phyloP scores from a whole-genome alignment of 106 monocot genomes.

The Acorus calamus region DNA sequence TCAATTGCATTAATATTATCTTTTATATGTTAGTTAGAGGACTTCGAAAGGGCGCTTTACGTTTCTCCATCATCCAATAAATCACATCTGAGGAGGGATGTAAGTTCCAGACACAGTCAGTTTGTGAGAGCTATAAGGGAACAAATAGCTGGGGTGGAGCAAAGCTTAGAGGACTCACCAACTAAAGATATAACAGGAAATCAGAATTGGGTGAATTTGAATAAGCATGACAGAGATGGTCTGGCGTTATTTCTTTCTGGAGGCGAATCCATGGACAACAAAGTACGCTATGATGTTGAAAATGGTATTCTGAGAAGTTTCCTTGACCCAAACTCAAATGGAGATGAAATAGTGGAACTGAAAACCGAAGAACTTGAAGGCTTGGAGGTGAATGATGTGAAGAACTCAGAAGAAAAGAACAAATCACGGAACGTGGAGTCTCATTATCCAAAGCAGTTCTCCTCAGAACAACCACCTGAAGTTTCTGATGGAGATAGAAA shows the following conservation, averaged over 20 bases:
- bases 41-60: slow-evolving; percentile 60
- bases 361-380: slow-evolving; percentile 20
- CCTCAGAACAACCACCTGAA: not conserved
- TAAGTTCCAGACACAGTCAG: slow-evolving; percentile 38
- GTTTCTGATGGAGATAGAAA: slow-evolving; percentile 1
- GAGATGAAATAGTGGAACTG: slow-evolving; percentile 43
- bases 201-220: slow-evolving; percentile 16
- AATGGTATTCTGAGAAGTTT: slow-evolving; percentile 17
- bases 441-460: not conserved
- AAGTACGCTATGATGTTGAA: slow-evolving; percentile 11
- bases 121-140: slow-evolving; percentile 61
- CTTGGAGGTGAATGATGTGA: slow-evolving; percentile 12
- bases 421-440: slow-evolving; percentile 4
- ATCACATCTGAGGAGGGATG: slow-evolving; percentile 45
- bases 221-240: slow-evolving; percentile 35
- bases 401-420: slow-evolving; percentile 5
- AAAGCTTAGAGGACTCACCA: slow-evolving; percentile 22
- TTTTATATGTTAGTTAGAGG: slow-evolving; percentile 39
- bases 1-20: not conserved
- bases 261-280: slow-evolving; percentile 5
- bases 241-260: slow-evolving; percentile 65
- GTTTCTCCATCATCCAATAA: slow-evolving; percentile 40
- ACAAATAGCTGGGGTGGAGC: slow-evolving; percentile 38
- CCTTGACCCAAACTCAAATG: slow-evolving; percentile 19
- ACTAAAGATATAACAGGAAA: slow-evolving; percentile 10